These are phyloP conservation scores for Arctium lappa DNA, from an alignment of 129 eudicot species.

Conservation along the genomic window DNA sequence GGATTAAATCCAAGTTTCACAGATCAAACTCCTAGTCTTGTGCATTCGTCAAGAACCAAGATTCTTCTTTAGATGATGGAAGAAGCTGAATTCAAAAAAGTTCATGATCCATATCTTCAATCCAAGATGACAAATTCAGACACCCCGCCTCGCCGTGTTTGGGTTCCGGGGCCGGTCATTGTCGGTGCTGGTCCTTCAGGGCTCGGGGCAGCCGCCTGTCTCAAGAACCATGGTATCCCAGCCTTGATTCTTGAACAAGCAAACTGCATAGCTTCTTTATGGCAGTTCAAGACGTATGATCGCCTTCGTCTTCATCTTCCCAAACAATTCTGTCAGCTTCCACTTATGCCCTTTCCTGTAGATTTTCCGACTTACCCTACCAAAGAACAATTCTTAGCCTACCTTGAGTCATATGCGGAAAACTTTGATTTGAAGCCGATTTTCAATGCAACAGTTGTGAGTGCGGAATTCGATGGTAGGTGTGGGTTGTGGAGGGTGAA, in stretches of 20 bases:
- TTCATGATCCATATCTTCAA: slow-evolving; percentile 34
- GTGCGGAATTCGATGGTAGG: slow-evolving; percentile 36
- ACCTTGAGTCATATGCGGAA: slow-evolving; percentile 45
- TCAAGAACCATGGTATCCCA: slow-evolving; percentile 44
- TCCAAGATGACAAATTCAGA: slow-evolving; percentile 7
- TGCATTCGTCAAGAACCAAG: slow-evolving; percentile 17
- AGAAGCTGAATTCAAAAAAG: slow-evolving; percentile 41
- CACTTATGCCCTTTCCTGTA: slow-evolving; percentile 40
- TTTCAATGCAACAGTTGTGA: slow-evolving; percentile 40
- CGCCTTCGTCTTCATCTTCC: slow-evolving; percentile 56
- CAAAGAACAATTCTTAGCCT: slow-evolving; percentile 40
- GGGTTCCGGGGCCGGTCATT: slow-evolving; percentile 49
- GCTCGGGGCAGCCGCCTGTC: slow-evolving; percentile 51
- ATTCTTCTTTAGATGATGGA: slow-evolving; percentile 14
- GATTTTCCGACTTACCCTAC: slow-evolving; percentile 47
- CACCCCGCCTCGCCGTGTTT: slow-evolving; percentile 14
- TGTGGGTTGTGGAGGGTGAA: slow-evolving; percentile 46
- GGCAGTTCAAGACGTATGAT: slow-evolving; percentile 50
- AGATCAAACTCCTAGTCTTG: slow-evolving; percentile 1
- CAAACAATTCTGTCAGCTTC: slow-evolving; percentile 55
- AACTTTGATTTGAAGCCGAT: slow-evolving; percentile 31
- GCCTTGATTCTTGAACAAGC: slow-evolving; percentile 42
- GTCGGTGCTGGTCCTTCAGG: slow-evolving; percentile 61
- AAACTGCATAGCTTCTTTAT: slow-evolving; percentile 52
- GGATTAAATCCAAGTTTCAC: slow-evolving; percentile 6